phyloP scores from a whole-genome alignment of 768 basidiomycete genomes.

The Rhodotorula graminis region DNA sequence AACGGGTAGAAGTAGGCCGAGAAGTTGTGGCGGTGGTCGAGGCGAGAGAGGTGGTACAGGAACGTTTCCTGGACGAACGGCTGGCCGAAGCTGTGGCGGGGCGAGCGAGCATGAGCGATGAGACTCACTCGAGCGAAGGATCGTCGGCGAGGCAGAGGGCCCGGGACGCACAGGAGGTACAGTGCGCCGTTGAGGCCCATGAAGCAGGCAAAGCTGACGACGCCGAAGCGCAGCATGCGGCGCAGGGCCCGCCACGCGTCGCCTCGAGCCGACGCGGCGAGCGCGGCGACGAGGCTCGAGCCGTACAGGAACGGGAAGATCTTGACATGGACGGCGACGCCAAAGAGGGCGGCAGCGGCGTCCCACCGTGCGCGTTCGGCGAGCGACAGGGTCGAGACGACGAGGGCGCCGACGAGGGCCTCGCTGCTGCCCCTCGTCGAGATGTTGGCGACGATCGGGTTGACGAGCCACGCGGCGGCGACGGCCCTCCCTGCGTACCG shows the following conservation, averaged over 20 bases:
- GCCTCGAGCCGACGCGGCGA: neutral
- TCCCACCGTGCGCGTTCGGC: conserved; percentile 54
- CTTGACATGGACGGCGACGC: conserved; percentile 89
- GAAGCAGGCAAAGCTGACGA: conserved; percentile 69
- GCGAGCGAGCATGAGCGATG: neutral
- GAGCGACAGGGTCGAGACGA: conserved; percentile 60
- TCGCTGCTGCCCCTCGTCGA: conserved; percentile 97
- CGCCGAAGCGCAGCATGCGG: conserved; percentile 56
- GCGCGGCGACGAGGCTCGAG: conserved; percentile 61
- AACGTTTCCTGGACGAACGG: conserved; percentile 89
- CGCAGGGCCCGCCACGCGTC: neutral
- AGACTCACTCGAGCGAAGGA: neutral
- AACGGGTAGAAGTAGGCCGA: conserved; percentile 95
- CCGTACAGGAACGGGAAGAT: conserved; percentile 93
- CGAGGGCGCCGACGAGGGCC: conserved; percentile 71
- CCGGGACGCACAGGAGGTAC: conserved; percentile 65
- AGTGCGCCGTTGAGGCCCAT: conserved; percentile 58
- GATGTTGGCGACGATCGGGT: conserved; percentile 90
- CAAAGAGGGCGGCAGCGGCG: conserved; percentile 65
- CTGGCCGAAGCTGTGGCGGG: conserved; percentile 72
- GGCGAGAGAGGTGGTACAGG: conserved; percentile 81
- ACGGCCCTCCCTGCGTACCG: conserved; percentile 44
- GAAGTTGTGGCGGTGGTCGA: conserved; percentile 97
- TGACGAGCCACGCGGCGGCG: conserved; percentile 69
- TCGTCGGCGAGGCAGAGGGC: neutral